These are phyloP conservation scores for Pyrenochaeta sp. DNA, from an alignment of 2,329 filamentous ascomycete species.

Conservation along the genomic window DNA sequence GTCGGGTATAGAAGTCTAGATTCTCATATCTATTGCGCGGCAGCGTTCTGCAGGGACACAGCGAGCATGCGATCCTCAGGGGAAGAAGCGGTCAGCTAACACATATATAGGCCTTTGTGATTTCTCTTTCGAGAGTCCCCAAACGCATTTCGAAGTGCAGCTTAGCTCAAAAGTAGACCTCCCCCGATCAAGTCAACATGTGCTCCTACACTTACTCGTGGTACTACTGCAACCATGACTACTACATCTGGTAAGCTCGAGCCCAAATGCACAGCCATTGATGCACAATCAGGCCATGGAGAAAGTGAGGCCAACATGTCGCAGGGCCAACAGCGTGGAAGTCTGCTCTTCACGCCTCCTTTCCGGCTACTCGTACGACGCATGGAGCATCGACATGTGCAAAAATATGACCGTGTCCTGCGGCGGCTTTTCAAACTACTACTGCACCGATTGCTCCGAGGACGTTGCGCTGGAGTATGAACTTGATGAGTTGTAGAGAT, in stretches of 20 bases:
- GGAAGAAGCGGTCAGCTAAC: constrained; percentile 22
- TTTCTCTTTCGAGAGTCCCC: not conserved
- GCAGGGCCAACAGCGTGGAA: constrained; percentile 54
- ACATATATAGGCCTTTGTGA: constrained; percentile 6
- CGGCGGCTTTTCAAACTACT: constrained; percentile 55
- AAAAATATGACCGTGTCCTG: constrained; percentile 53
- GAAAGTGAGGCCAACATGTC: constrained; percentile 10
- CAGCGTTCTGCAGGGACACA: not conserved
- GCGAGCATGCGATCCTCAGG: not conserved
- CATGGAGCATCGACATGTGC: constrained; percentile 60
- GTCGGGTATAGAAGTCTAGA: constrained; percentile 3
- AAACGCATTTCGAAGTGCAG: not conserved
- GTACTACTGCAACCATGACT: constrained; percentile 60
- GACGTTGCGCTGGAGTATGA: constrained; percentile 54
- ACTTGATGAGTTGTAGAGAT: constrained; percentile 49
- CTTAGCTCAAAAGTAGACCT: not conserved
- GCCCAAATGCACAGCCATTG: not conserved
- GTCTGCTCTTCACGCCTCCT: constrained; percentile 56
- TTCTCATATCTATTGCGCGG: not conserved
- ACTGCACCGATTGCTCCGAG: constrained; percentile 55
- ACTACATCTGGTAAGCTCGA: constrained; percentile 54
- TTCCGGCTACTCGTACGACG: constrained; percentile 57
- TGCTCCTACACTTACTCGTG: constrained; percentile 58
- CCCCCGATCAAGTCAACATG: constrained; percentile 38
- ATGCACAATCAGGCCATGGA: not conserved